These are phyloP conservation scores for Saturnispora dispora DNA, from an alignment of 805 yeast genomes.

Conservation along the genomic window DNA sequence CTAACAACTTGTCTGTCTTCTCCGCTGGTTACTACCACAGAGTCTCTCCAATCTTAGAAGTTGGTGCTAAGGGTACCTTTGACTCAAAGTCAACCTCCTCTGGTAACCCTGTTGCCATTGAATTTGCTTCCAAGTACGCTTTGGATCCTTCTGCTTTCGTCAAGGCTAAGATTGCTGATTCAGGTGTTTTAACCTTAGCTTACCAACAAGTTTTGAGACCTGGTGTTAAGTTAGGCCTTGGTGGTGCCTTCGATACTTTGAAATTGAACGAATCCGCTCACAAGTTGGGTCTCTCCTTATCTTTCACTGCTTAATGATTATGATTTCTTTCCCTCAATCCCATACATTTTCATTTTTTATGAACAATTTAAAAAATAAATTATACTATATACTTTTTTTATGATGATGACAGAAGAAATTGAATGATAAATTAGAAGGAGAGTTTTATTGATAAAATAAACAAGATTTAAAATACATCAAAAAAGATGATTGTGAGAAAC, in stretches of 20 bases:
- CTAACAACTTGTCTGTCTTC: constrained; percentile 79
- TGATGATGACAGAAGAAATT: neutral
- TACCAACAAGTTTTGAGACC: constrained; percentile 93
- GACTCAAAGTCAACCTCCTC: constrained; percentile 71
- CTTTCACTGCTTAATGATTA: constrained; percentile 69
- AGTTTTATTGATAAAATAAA: too few relatives aligned
- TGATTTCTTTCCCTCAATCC: neutral
- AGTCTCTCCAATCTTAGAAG: constrained; percentile 85
- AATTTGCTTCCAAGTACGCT: constrained; percentile 90
- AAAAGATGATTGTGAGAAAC: neutral
- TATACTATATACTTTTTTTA: too few relatives aligned
- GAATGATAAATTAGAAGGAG: neutral
- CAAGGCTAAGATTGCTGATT: constrained; percentile 95
- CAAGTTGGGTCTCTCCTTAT: constrained; percentile 91
- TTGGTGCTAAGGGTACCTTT: constrained; percentile 96
- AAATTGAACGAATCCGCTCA: constrained; percentile 94
- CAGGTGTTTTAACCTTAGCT: constrained; percentile 87
- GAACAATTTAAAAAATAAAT: neutral
- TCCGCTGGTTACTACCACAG: constrained; percentile 96
- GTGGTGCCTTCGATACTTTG: constrained; percentile 94
- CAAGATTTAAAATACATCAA: too few relatives aligned
- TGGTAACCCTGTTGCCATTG: constrained; percentile 77
- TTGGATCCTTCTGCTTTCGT: constrained; percentile 83
- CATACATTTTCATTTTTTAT: neutral
- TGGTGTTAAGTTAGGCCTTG: constrained; percentile 94